Percentiles rank a stretch among this genome's conserved stretches.
Conservation (phyloP, 2,329 filamentous ascomycete species). For the Pseudocercospora musae region DNA sequence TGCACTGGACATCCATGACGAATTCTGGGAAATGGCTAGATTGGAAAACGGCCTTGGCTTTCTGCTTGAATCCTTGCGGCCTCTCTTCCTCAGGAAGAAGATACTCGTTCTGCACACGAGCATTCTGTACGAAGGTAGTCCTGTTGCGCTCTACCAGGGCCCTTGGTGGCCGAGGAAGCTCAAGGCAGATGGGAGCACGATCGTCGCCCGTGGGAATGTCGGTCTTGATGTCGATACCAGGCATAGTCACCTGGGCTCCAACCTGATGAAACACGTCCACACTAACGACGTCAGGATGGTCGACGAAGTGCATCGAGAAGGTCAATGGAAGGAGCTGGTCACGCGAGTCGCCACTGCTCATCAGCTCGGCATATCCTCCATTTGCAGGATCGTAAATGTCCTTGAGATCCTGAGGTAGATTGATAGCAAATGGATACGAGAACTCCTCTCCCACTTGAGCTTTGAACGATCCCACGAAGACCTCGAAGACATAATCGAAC, state of each 20-base stretch:
- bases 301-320: constrained; percentile 13
- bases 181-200: constrained; percentile 8
- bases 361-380: background rate
- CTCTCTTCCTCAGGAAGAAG: constrained; percentile 23
- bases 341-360: background rate
- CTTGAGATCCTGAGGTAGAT: constrained; percentile 10
- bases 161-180: constrained; percentile 8
- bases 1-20: constrained; percentile 19
- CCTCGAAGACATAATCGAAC: constrained; percentile 8
- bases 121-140: constrained; percentile 8
- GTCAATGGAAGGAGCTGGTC: constrained; percentile 12
- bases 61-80: constrained; percentile 22
- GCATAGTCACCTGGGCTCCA: constrained; percentile 13
- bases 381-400: background rate
- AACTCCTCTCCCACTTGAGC: constrained; percentile 13
- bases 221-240: constrained; percentile 20
- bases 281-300: constrained; percentile 21
- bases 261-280: constrained; percentile 15
- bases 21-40: constrained; percentile 22
- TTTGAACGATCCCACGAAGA: constrained; percentile 20
- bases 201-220: constrained; percentile 5
- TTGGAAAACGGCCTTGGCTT: constrained; percentile 23
- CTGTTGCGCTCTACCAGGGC: constrained; percentile 5
- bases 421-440: constrained; percentile 13
- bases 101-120: constrained; percentile 20